phyloP scores from a whole-genome alignment of 2,329 filamentous ascomycete genomes.

The Apiospora saccharicola region DNA sequence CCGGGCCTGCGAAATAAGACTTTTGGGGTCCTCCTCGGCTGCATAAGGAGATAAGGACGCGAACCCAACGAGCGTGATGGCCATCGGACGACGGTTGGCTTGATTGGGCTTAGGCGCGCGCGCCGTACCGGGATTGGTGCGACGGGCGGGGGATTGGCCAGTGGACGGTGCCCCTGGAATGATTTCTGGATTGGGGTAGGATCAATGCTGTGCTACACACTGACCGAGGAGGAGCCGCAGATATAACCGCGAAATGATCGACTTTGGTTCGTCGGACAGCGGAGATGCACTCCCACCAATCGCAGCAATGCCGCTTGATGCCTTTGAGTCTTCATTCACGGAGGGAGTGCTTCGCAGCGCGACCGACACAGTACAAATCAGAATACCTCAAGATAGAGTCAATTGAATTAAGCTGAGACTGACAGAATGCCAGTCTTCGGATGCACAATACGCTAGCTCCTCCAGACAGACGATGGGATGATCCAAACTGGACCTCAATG shows the following conservation, averaged over 20 bases:
- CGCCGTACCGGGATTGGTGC: background rate
- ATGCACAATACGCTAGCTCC: background rate
- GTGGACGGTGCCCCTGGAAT: constrained; percentile 3
- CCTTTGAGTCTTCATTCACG: no score
- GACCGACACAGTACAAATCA: no score
- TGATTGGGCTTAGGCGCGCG: background rate
- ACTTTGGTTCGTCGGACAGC: no score
- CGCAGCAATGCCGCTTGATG: background rate
- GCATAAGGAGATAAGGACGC: background rate
- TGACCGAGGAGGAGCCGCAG: background rate
- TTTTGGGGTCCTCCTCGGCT: background rate
- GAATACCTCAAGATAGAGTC: background rate
- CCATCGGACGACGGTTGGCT: background rate
- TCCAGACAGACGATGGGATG: background rate
- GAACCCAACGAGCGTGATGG: background rate
- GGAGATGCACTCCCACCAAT: background rate
- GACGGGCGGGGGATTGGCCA: background rate
- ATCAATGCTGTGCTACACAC: background rate
- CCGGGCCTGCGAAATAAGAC: background rate
- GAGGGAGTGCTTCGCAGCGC: no score
- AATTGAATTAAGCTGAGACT: background rate
- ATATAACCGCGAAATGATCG: background rate
- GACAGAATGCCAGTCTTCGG: background rate
- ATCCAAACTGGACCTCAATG: background rate
- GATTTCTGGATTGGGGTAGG: background rate